These are phyloP conservation scores for Neurospora sp. DNA, from an alignment of 495 filamentous ascomycete species.

Conservation along the genomic window DNA sequence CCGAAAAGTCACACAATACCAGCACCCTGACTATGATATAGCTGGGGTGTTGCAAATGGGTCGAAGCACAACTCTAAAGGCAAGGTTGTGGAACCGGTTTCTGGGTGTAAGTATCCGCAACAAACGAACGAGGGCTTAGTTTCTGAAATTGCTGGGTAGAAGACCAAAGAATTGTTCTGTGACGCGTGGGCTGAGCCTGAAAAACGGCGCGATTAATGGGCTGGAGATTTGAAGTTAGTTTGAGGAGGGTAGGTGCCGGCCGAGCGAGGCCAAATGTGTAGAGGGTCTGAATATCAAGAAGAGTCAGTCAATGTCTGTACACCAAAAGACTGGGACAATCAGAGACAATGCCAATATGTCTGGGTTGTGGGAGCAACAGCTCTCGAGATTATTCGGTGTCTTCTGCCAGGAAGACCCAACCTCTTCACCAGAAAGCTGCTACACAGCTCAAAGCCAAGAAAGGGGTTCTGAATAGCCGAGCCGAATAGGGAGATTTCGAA, in stretches of 20 bases:
- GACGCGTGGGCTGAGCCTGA: slow-evolving; percentile 15
- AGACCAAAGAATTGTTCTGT: slow-evolving; percentile 12
- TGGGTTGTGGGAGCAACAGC: not conserved
- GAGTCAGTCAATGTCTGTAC: slow-evolving; percentile 14
- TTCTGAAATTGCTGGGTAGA: slow-evolving; percentile 13
- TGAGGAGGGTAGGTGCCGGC: slow-evolving; percentile 8
- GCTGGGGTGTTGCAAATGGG: slow-evolving; percentile 17
- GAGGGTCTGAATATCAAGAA: not conserved
- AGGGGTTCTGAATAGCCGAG: slow-evolving; percentile 23
- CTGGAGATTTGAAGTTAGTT: not conserved
- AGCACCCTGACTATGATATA: slow-evolving; percentile 9
- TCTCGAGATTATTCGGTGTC: not conserved
- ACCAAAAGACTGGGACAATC: slow-evolving; percentile 8
- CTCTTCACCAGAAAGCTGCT: slow-evolving; percentile 2
- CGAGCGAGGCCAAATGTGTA: slow-evolving; percentile 8
- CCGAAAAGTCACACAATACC: not conserved
- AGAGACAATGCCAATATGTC: not conserved
- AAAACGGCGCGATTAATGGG: slow-evolving; percentile 6
- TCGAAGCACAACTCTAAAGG: slow-evolving; percentile 13
- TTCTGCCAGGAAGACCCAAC: slow-evolving; percentile 11
- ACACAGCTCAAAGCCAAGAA: slow-evolving; percentile 17
- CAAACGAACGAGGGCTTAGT: slow-evolving; percentile 16
- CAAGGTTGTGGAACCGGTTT: slow-evolving; percentile 27
- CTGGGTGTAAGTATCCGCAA: slow-evolving; percentile 24
- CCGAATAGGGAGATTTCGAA: slow-evolving; percentile 17